Evolutionary conservation across 176 grass and related monocot species (phyloP).

Genomic region (Triticum monococcum): DNA sequence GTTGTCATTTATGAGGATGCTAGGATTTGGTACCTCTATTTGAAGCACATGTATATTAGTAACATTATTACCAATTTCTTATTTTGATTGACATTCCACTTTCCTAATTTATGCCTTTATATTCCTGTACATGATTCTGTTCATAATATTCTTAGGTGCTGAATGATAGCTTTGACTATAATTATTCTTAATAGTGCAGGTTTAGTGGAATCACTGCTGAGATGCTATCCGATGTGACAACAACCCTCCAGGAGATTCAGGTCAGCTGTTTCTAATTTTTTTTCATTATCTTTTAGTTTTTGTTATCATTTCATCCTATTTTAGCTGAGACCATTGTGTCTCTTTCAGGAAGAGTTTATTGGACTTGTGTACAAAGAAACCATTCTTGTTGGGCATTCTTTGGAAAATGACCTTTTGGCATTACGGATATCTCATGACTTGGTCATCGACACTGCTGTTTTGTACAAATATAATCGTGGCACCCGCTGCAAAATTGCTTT

Average conservation of each 20-base stretch:
- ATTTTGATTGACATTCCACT: neutral
- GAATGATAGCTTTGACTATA: conserved; percentile 10
- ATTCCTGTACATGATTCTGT: conserved; percentile 14
- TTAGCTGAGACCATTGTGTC: conserved; percentile 21
- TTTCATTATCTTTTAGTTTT: conserved; percentile 4
- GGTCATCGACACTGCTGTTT: conserved; percentile 87
- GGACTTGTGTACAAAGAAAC: conserved; percentile 82
- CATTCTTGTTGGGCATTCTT: conserved; percentile 93
- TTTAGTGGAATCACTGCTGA: conserved; percentile 90
- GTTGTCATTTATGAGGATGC: neutral
- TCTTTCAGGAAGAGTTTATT: conserved; percentile 75
- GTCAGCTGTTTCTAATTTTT: conserved; percentile 29
- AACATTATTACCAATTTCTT: neutral
- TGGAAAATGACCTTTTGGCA: conserved; percentile 90
- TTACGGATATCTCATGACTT: conserved; percentile 74
- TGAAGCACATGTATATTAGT: conserved; percentile 11
- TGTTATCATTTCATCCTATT: conserved; percentile 19
- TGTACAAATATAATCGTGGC: conserved; percentile 68
- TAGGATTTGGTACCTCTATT: neutral
- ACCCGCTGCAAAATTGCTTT: conserved; percentile 73
- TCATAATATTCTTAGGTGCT: conserved; percentile 7
- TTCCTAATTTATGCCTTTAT: conserved; percentile 12
- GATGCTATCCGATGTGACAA: conserved; percentile 86
- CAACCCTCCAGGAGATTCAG: conserved; percentile 89
- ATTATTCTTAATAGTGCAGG: conserved; percentile 51